These are phyloP conservation scores for Didymella arachidicola DNA, from an alignment of 2,329 filamentous ascomycete species.

Conservation along the genomic window DNA sequence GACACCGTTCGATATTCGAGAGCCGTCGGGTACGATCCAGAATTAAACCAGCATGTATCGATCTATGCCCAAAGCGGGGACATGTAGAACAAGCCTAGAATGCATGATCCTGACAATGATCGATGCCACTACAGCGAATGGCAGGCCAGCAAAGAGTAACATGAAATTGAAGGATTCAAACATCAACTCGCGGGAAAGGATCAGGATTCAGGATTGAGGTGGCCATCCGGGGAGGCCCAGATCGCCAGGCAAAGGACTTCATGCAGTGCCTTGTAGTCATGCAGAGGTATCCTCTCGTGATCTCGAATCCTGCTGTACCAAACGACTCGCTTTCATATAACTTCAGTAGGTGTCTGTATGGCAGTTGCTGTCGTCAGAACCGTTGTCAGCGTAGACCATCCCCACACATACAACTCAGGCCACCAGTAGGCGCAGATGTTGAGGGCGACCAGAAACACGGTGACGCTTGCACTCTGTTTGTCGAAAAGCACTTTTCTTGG, in stretches of 20 bases:
- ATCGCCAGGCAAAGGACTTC: conserved; percentile 11
- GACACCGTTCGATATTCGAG: conserved; percentile 28
- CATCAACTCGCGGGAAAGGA: conserved; percentile 4
- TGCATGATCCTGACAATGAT: conserved; percentile 13
- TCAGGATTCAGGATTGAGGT: conserved; percentile 8
- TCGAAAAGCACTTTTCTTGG: conserved; percentile 7
- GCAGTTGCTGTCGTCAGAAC: not conserved
- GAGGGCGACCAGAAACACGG: conserved; percentile 14
- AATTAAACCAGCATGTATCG: not conserved
- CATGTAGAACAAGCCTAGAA: conserved; percentile 19
- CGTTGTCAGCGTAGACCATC: not conserved
- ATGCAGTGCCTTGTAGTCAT: conserved; percentile 12
- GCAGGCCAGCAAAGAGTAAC: conserved; percentile 5
- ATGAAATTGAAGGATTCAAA: conserved; percentile 17
- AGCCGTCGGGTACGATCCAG: conserved; percentile 19
- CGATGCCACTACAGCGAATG: conserved; percentile 10
- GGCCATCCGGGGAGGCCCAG: not conserved
- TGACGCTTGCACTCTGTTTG: conserved; percentile 12
- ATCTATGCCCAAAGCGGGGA: conserved; percentile 8
- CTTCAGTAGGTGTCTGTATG: not conserved
- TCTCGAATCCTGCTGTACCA: not conserved
- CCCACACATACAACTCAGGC: conserved; percentile 1
- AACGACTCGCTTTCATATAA: not conserved
- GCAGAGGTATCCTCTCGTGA: not conserved
- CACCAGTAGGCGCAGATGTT: conserved; percentile 6